These are phyloP conservation scores for Rhododendron mucronatum DNA, from an alignment of 148 eudicot genomes.

Conservation along the genomic window DNA sequence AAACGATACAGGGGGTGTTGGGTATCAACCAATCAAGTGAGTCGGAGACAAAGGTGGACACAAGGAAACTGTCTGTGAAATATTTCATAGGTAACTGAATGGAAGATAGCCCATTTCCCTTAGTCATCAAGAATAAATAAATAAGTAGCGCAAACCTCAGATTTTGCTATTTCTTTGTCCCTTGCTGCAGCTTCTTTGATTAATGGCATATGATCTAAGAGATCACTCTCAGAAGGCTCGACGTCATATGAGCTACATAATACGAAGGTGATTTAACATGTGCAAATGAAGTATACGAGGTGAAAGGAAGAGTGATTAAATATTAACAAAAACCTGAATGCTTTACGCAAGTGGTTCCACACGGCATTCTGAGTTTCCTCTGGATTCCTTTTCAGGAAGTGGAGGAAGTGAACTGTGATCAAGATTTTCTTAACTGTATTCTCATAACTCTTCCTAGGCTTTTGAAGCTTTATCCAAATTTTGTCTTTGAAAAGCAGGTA, in stretches of 20 bases:
- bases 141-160: constrained; percentile 32
- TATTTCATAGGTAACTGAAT: background rate
- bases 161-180: constrained; percentile 46
- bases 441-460: constrained; percentile 49
- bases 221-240: constrained; percentile 52
- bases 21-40: background rate
- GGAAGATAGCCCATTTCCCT: background rate
- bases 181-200: constrained; percentile 43
- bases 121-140: background rate
- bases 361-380: constrained; percentile 34
- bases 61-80: background rate
- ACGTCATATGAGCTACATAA: constrained; percentile 41
- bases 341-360: constrained; percentile 42
- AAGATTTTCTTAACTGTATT: constrained; percentile 29
- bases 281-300: background rate
- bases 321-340: constrained; percentile 39
- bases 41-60: background rate
- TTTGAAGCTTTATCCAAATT: constrained; percentile 60
- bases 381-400: constrained; percentile 52
- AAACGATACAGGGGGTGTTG: too few species aligned
- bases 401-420: constrained; percentile 57
- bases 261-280: constrained; percentile 6
- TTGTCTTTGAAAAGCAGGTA: constrained; percentile 50
- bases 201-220: constrained; percentile 39
- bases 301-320: background rate